A percentile compares a stretch with the other conserved stretches of the same genome.
phyloP scores from a whole-genome alignment of 495 filamentous ascomycete genomes.

The Cryomyces antarcticus region DNA sequence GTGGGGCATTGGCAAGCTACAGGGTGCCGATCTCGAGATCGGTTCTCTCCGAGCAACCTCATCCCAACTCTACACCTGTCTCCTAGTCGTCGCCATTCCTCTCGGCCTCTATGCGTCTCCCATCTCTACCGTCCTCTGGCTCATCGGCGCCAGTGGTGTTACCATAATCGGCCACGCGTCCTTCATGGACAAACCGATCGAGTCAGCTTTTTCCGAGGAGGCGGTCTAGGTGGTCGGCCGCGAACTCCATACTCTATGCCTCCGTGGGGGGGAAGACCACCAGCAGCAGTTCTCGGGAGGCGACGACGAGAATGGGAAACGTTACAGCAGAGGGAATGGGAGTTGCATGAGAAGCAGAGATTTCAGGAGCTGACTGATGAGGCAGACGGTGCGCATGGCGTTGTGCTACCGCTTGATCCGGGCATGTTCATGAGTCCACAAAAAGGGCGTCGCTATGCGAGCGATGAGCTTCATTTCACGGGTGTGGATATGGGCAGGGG shows the following conservation, averaged over 20 bases:
- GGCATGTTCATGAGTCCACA: conserved; percentile 3
- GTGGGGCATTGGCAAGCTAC: conserved; percentile 74
- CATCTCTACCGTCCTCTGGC: conserved; percentile 66
- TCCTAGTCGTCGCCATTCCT: conserved; percentile 63
- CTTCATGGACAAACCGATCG: conserved; percentile 96
- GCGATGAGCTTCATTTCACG: conserved; percentile 41
- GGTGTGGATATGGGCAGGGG: conserved; percentile 34
- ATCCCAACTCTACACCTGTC: conserved; percentile 84
- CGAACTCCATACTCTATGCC: conserved; percentile 82
- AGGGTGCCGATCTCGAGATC: conserved; percentile 70
- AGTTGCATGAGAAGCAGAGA: conserved; percentile 20
- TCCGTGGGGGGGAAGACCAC: conserved; percentile 98
- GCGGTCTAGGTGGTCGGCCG: conserved; percentile 99
- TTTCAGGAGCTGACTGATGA: conserved; percentile 59
- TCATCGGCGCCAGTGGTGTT: conserved; percentile 83
- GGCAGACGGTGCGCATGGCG: conserved; percentile 38
- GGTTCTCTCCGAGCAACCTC: conserved; percentile 64
- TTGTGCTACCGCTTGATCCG: conserved; percentile 21
- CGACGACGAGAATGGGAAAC: background rate
- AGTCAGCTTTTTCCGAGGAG: conserved; percentile 99
- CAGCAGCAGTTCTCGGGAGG: conserved; percentile 31
- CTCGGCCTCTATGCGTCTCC: conserved; percentile 68
- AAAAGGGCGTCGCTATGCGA: conserved; percentile 25
- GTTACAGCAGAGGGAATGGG: conserved; percentile 2
- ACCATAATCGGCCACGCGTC: conserved; percentile 85